Conservation (phyloP, 2,329 filamentous ascomycete species). For the Xylaria sp. region DNA sequence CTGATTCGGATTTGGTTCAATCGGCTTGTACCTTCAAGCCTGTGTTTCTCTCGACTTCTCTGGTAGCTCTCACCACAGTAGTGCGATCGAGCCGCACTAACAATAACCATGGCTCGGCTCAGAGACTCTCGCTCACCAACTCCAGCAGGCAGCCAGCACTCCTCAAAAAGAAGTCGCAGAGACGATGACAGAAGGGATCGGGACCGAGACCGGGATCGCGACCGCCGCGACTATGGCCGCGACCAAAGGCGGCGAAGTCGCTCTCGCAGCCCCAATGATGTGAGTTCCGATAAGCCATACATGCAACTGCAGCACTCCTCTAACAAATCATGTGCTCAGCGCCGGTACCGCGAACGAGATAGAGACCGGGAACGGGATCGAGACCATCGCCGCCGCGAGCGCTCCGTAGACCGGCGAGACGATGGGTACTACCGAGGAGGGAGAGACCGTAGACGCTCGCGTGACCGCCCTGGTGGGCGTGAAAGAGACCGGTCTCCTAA, state of each 20-base stretch:
- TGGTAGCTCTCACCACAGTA: constrained; percentile 53
- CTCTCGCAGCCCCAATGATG: constrained; percentile 71
- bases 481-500: constrained; percentile 67
- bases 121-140: constrained; percentile 87
- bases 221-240: constrained; percentile 60
- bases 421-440: constrained; percentile 67
- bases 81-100: constrained; percentile 52
- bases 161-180: constrained; percentile 74
- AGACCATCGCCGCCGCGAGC: constrained; percentile 75
- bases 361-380: constrained; percentile 60
- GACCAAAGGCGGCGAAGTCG: constrained; percentile 61
- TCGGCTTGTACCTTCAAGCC: constrained; percentile 42
- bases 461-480: constrained; percentile 66
- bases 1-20: constrained; percentile 31
- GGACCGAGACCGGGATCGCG: constrained; percentile 58
- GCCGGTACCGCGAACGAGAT: constrained; percentile 66
- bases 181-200: constrained; percentile 67
- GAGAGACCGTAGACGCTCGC: constrained; percentile 73
- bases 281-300: constrained; percentile 55
- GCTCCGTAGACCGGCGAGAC: constrained; percentile 74
- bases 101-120: constrained; percentile 67
- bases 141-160: constrained; percentile 87
- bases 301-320: constrained; percentile 46
- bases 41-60: constrained; percentile 47
- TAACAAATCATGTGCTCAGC: constrained; percentile 60